Percentiles rank a stretch among this genome's conserved stretches.
phyloP scores from a whole-genome alignment of 352 stramenopile genomes.

The Halophytophthora batemanensis region DNA sequence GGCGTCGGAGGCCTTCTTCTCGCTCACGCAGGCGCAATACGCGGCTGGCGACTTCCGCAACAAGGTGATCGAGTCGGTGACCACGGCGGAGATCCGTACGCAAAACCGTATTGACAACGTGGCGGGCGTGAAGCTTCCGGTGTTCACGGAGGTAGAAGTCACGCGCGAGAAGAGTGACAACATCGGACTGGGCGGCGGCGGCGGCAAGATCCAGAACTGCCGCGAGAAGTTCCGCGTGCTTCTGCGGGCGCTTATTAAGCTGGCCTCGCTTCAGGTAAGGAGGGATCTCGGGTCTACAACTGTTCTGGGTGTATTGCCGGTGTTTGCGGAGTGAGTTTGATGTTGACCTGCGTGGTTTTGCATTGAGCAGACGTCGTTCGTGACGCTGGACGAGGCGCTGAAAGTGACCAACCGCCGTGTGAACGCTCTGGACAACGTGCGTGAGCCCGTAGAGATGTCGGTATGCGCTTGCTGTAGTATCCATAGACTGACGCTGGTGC shows the following conservation, averaged over 20 bases:
- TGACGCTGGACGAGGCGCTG: conserved; percentile 98
- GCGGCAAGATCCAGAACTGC: conserved; percentile 97
- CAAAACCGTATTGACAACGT: conserved; percentile 99
- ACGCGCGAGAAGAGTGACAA: conserved; percentile 93
- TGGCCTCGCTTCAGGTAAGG: conserved; percentile 79
- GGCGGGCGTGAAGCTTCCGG: conserved; percentile 97
- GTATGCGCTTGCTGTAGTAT: background rate
- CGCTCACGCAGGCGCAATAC: conserved; percentile 98
- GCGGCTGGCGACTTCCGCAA: conserved; percentile 96
- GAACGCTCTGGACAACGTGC: conserved; percentile 97
- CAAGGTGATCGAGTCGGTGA: conserved; percentile 96
- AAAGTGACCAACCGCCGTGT: conserved; percentile 99
- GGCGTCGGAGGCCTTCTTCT: conserved; percentile 95
- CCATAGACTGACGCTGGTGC: background rate
- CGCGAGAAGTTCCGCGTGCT: conserved; percentile 86
- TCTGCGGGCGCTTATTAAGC: conserved; percentile 83
- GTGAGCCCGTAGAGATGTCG: conserved; percentile 7
- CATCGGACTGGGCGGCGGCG: conserved; percentile 94
- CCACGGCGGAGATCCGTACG: conserved; percentile 94
- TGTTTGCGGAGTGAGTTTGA: background rate
- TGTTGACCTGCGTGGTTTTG: conserved; percentile 36
- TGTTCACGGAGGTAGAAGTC: conserved; percentile 97
- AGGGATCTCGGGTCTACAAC: background rate
- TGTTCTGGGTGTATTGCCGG: too few relatives aligned
- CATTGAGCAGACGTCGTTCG: conserved; percentile 95